Conservation (phyloP, 2,329 filamentous ascomycete genomes). For the Colletotrichum orbiculare region DNA sequence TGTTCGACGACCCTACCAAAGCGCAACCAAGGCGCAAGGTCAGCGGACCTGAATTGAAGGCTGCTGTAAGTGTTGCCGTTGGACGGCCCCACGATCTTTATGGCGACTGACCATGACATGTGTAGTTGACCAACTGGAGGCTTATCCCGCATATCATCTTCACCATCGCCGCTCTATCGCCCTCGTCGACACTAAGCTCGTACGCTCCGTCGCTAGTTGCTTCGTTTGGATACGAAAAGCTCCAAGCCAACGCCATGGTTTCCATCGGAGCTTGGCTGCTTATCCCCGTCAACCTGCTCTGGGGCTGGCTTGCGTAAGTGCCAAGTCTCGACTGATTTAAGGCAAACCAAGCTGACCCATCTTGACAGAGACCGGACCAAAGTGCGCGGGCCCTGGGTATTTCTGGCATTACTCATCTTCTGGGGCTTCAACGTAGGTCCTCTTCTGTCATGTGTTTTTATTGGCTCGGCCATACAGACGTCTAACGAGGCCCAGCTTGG, state of each 20-base stretch:
- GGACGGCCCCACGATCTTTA: neutral
- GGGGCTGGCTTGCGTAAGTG: slow-evolving; percentile 43
- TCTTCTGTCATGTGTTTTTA: neutral
- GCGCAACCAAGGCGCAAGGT: slow-evolving; percentile 43
- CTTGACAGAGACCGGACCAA: slow-evolving; percentile 37
- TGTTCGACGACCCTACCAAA: slow-evolving; percentile 50
- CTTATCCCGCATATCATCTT: slow-evolving; percentile 48
- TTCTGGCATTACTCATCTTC: slow-evolving; percentile 42
- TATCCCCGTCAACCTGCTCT: slow-evolving; percentile 46
- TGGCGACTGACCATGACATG: slow-evolving; percentile 4
- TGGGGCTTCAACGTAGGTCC: slow-evolving; percentile 42
- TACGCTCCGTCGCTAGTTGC: slow-evolving; percentile 48
- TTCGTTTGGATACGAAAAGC: slow-evolving; percentile 48
- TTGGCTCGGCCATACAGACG: neutral
- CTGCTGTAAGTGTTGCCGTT: slow-evolving; percentile 43
- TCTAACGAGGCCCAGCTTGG: slow-evolving; percentile 28
- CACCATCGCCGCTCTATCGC: slow-evolving; percentile 45
- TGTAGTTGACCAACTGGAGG: slow-evolving; percentile 50
- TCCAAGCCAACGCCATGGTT: slow-evolving; percentile 49
- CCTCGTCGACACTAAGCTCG: slow-evolving; percentile 42
- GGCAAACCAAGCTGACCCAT: slow-evolving; percentile 14
- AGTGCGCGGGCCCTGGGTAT: slow-evolving; percentile 42
- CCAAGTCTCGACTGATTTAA: slow-evolving; percentile 4
- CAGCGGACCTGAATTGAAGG: slow-evolving; percentile 46
- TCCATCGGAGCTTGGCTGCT: slow-evolving; percentile 50